phyloP scores from a whole-genome alignment of 2,329 filamentous ascomycete species.

The Alternaria longipes region DNA sequence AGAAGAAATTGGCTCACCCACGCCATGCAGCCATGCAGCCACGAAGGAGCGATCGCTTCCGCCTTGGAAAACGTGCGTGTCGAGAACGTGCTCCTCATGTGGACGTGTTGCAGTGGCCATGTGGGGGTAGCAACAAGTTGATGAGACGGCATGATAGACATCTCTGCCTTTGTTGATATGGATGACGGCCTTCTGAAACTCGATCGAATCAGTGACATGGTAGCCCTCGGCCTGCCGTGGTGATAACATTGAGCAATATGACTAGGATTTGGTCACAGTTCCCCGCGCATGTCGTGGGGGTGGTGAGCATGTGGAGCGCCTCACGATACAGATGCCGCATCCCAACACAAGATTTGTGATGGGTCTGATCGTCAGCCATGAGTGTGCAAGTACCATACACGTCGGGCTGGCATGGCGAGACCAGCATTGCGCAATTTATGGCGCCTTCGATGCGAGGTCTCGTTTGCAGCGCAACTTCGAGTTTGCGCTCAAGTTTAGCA shows the following conservation, averaged over 20 bases:
- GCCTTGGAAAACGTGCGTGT: slow-evolving; percentile 18
- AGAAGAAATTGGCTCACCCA: slow-evolving; percentile 16
- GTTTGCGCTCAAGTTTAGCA: background rate
- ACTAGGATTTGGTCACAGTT: slow-evolving; percentile 8
- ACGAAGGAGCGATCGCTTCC: slow-evolving; percentile 12
- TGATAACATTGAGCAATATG: slow-evolving; percentile 1
- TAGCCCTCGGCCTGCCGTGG: slow-evolving; percentile 4
- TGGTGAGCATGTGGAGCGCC: slow-evolving; percentile 1
- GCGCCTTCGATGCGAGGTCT: background rate
- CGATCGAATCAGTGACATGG: slow-evolving; percentile 4
- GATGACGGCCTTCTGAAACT: slow-evolving; percentile 9
- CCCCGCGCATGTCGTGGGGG: slow-evolving; percentile 15
- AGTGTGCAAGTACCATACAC: background rate
- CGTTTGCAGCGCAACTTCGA: background rate
- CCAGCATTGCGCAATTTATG: slow-evolving; percentile 8
- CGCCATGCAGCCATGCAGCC: slow-evolving; percentile 20
- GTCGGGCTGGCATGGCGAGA: background rate
- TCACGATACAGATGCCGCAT: slow-evolving; percentile 1
- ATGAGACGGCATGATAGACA: slow-evolving; percentile 6
- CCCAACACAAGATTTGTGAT: slow-evolving; percentile 8
- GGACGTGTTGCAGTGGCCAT: slow-evolving; percentile 4
- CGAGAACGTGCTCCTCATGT: slow-evolving; percentile 9
- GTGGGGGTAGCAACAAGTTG: slow-evolving; percentile 14
- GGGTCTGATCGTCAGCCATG: background rate
- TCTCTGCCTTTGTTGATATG: background rate